phyloP scores from a whole-genome alignment of 345 rosid species.

The Pseudoturritis turrita region DNA sequence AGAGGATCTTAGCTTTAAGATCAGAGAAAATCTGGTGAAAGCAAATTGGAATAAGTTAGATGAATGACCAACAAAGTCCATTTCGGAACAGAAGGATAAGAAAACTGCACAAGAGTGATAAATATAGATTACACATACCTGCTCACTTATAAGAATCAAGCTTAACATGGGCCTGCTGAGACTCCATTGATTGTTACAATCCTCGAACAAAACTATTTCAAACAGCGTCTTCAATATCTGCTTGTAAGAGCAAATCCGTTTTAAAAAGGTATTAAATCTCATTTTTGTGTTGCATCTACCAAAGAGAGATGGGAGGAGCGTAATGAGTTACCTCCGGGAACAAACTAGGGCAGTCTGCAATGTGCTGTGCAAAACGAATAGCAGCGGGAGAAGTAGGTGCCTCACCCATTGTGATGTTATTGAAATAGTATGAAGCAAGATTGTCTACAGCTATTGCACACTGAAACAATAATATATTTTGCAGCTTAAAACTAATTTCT shows the following conservation, averaged over 20 bases:
- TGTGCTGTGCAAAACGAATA: conserved; percentile 70
- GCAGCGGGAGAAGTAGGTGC: conserved; percentile 74
- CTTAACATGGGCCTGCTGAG: conserved; percentile 98
- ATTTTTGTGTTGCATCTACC: not conserved
- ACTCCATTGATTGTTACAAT: conserved; percentile 97
- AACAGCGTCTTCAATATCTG: conserved; percentile 92
- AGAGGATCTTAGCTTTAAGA: conserved; percentile 83
- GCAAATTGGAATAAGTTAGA: conserved; percentile 9
- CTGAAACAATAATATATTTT: conserved; percentile 37
- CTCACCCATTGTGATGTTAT: conserved; percentile 95
- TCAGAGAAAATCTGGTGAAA: conserved; percentile 74
- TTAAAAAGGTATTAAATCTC: not conserved
- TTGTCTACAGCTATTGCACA: conserved; percentile 96
- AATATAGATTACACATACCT: conserved; percentile 40
- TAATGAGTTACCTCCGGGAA: conserved; percentile 76
- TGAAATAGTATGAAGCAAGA: conserved; percentile 93
- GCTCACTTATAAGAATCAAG: conserved; percentile 84
- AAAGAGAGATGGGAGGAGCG: not conserved
- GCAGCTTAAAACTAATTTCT: not conserved
- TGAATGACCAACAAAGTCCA: not conserved
- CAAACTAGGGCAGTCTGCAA: conserved; percentile 90
- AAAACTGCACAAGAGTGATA: not conserved
- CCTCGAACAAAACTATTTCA: conserved; percentile 93
- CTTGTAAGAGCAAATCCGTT: conserved; percentile 18
- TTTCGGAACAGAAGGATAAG: not conserved